phyloP scores from a whole-genome alignment of 768 basidiomycete genomes.

The Cubamyces lactineus region DNA sequence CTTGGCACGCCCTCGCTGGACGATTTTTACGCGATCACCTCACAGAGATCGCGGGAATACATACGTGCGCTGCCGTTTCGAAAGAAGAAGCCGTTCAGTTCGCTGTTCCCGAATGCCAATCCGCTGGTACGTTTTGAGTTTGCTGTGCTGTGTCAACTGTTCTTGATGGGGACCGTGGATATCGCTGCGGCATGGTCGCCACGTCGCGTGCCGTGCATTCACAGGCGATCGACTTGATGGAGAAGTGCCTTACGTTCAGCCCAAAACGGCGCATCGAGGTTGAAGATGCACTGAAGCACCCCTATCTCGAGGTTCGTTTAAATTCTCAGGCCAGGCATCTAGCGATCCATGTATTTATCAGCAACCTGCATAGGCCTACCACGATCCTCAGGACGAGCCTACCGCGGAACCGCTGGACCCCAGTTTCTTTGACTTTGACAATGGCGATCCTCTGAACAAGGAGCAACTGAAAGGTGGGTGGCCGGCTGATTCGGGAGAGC shows the following conservation, averaged over 20 bases:
- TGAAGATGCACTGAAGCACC: conserved; percentile 84
- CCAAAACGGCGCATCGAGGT: conserved; percentile 90
- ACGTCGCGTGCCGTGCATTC: conserved; percentile 29
- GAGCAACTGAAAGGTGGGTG: conserved; percentile 68
- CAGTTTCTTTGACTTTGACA: conserved; percentile 83
- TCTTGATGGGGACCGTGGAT: not conserved
- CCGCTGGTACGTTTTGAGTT: conserved; percentile 49
- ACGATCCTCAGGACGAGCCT: conserved; percentile 90
- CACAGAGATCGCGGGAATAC: conserved; percentile 79
- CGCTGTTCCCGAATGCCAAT: conserved; percentile 77
- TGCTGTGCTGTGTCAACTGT: not conserved
- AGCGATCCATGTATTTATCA: not conserved
- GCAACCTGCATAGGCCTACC: conserved; percentile 63
- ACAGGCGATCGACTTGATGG: conserved; percentile 77
- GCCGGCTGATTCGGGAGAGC: not conserved
- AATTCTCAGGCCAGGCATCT: not conserved
- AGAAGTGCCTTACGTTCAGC: conserved; percentile 80
- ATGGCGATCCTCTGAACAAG: conserved; percentile 63
- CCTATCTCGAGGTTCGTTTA: conserved; percentile 73
- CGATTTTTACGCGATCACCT: conserved; percentile 93
- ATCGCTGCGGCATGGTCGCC: conserved; percentile 18
- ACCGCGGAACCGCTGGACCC: conserved; percentile 75
- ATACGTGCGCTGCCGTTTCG: conserved; percentile 88
- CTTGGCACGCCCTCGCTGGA: conserved; percentile 90
- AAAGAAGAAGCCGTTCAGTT: conserved; percentile 70